A percentile compares a stretch with the other conserved stretches of the same genome.
Evolutionary conservation across 345 rosid genomes (phyloP).

Genomic region (Acer yangbiense): DNA sequence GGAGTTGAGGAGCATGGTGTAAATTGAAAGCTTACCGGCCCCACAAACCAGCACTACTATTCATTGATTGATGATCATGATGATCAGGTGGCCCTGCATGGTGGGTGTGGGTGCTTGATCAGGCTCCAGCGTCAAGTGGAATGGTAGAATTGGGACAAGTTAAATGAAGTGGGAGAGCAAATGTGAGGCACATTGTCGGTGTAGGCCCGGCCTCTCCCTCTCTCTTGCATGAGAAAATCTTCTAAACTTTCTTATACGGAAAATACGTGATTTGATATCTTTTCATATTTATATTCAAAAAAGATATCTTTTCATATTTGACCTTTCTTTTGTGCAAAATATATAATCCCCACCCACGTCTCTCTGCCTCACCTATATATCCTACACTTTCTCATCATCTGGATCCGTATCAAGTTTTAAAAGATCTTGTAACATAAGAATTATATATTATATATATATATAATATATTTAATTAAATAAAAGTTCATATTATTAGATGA

Average conservation of each 20-base stretch:
- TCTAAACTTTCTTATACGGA: not conserved
- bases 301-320: not conserved
- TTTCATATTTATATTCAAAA: not conserved
- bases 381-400: not conserved
- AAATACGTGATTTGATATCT: not conserved
- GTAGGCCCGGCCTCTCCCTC: not conserved
- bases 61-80: not conserved
- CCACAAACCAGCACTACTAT: not conserved
- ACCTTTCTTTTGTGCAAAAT: not conserved
- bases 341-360: not conserved
- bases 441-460: too few species aligned
- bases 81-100: not conserved
- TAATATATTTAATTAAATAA: too few species aligned
- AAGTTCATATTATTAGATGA: too few species aligned
- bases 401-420: too few species aligned
- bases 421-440: too few species aligned
- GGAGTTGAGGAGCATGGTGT: not conserved
- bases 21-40: not conserved
- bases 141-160: slow-evolving; percentile 6
- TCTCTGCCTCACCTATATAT: not conserved
- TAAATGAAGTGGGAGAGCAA: slow-evolving; percentile 12
- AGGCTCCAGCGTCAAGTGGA: slow-evolving; percentile 12
- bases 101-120: slow-evolving; percentile 11
- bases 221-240: not conserved
- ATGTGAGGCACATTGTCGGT: slow-evolving; percentile 14